phyloP scores from a whole-genome alignment of 495 filamentous ascomycete genomes.

The Talaromyces nanjingensis region DNA sequence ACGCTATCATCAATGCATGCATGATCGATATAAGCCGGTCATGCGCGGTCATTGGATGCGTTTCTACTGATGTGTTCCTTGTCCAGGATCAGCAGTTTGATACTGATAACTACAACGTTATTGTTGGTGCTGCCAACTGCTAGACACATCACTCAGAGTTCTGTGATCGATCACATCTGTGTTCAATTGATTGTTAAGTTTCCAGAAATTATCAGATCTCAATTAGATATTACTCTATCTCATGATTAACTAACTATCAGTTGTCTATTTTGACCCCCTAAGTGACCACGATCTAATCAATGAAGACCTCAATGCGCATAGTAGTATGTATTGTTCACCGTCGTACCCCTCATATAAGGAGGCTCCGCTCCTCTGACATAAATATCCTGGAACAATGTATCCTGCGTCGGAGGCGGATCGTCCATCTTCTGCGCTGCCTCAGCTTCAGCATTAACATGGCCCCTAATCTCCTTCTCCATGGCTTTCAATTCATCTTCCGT shows the following conservation, averaged over 20 bases:
- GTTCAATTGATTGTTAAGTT: no score
- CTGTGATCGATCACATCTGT: no score
- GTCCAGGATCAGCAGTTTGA: no score
- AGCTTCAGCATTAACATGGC: not conserved
- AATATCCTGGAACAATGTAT: slow-evolving; percentile 2
- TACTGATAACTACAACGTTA: no score
- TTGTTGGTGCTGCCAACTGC: no score
- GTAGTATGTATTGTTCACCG: not conserved
- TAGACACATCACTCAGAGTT: no score
- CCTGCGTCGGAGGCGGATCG: not conserved
- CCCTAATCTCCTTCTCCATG: slow-evolving; percentile 1
- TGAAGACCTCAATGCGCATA: not conserved
- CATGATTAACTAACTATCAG: not conserved
- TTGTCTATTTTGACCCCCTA: not conserved
- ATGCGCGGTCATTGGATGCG: no score
- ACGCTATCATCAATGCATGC: no score
- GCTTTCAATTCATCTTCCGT: slow-evolving; percentile 7
- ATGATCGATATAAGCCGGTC: no score
- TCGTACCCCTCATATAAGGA: slow-evolving; percentile 4
- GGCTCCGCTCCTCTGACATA: slow-evolving; percentile 6
- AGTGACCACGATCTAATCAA: not conserved
- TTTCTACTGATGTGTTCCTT: no score
- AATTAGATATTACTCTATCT: not conserved
- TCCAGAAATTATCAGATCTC: not conserved
- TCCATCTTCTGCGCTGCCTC: slow-evolving; percentile 6